Percentiles rank a stretch among this genome's conserved stretches.
Evolutionary conservation across 768 basidiomycete genomes (phyloP).

Genomic region (Cyathus striatus): DNA sequence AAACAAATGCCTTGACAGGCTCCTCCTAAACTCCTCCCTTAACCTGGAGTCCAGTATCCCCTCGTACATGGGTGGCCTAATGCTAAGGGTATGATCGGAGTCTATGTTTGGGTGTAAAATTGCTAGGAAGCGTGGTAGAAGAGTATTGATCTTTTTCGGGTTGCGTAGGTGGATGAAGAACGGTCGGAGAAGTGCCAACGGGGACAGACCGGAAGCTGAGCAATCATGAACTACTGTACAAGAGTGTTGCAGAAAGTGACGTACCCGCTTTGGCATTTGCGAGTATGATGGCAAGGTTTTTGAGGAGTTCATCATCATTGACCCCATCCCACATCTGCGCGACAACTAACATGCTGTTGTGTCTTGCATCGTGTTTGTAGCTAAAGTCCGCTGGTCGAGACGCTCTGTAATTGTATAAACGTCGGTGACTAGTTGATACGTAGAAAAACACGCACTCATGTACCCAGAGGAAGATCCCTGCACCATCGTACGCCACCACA

Average conservation of each 20-base stretch:
- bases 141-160: constrained; percentile 18
- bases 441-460: constrained; percentile 54
- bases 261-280: neutral
- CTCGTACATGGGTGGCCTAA: constrained; percentile 19
- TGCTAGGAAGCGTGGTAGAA: constrained; percentile 41
- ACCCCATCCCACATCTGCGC: constrained; percentile 48
- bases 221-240: too few species aligned
- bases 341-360: constrained; percentile 48
- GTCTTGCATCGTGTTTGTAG: constrained; percentile 75
- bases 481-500: constrained; percentile 51
- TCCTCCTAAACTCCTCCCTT: constrained; percentile 40
- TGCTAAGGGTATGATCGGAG: constrained; percentile 26
- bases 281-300: neutral
- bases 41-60: constrained; percentile 26
- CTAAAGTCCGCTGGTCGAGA: constrained; percentile 68
- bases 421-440: neutral
- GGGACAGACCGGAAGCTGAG: constrained; percentile 19
- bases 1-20: constrained; percentile 53
- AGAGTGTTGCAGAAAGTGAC: too few species aligned
- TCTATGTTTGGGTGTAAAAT: constrained; percentile 25
- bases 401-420: constrained; percentile 30
- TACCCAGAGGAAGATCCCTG: constrained; percentile 56
- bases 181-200: constrained; percentile 47
- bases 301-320: constrained; percentile 17
- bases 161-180: constrained; percentile 30